Evolutionary conservation across 306 rosid species (phyloP).

Genomic region (Erythrophleum fordii): DNA sequence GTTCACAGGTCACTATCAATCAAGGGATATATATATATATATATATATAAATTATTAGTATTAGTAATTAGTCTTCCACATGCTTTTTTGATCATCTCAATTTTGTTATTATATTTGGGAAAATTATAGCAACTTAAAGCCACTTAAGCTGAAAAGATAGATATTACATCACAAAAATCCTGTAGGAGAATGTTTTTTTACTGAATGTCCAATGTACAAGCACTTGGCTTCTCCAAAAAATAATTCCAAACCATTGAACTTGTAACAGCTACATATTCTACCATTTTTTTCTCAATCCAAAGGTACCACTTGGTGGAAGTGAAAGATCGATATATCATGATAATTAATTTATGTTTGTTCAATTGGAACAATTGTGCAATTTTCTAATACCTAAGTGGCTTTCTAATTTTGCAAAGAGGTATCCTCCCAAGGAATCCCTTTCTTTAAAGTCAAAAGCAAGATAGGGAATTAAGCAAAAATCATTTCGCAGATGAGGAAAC

Average conservation of each 20-base stretch:
- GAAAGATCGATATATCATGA: conserved; percentile 9
- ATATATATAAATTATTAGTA: conserved; percentile 26
- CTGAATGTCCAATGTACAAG: conserved; percentile 65
- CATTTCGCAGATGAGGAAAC: conserved; percentile 40
- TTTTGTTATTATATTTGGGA: conserved; percentile 12
- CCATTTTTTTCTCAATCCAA: conserved; percentile 5
- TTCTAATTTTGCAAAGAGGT: conserved; percentile 41
- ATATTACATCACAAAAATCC: conserved; percentile 70
- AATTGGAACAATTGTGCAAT: conserved; percentile 25
- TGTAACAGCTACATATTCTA: conserved; percentile 30
- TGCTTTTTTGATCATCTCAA: conserved; percentile 38
- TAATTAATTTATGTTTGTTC: conserved; percentile 28
- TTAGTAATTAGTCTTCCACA: conserved; percentile 16
- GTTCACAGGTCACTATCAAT: conserved; percentile 51
- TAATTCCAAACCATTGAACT: conserved; percentile 41
- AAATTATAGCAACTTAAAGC: conserved; percentile 31
- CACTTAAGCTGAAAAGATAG: conserved; percentile 49
- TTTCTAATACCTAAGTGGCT: conserved; percentile 40
- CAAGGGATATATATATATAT: conserved; percentile 11
- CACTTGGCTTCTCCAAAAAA: conserved; percentile 46
- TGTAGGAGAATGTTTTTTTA: conserved; percentile 31
- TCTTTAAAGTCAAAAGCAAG: conserved; percentile 46
- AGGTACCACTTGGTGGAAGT: conserved; percentile 37
- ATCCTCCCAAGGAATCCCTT: conserved; percentile 27
- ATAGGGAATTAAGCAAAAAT: conserved; percentile 23